Base-by-base conservation (phyloP, 768 basidiomycete species). In the Mycena polygramma region DNA sequence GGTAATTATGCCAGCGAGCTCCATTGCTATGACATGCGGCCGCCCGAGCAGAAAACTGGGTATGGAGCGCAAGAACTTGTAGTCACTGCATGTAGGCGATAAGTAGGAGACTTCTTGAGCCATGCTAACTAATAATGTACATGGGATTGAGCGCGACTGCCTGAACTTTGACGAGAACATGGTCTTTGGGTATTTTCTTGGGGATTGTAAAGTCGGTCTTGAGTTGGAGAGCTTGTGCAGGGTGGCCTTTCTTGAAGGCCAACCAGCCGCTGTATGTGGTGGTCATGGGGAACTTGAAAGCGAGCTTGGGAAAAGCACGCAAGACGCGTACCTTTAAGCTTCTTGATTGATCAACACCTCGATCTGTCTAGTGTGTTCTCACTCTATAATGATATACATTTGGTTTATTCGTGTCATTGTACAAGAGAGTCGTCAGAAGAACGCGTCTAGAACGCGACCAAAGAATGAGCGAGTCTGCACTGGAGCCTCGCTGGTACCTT, bases 131-230 rank as follows among this genome's bases (percentile, higher is more conserved):
- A n/a, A 9, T 55, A 49, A 30, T 35, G 69, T 77, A 92, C 89
- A 90, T 84, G 1, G 92, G 92, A 74, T 95, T 95, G 49, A 94
- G 81, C 0, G 91, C 90, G 0, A 85, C 86, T 13, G 88, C 86
- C 26, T 81, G 79, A 4, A 90, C 82, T 66, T 83, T 83, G 58
- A 91, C 81, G 17, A 90, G 83, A 15, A 91, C 81, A 69, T 88
- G 79, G 5, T 83, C 85, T 20, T 72, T 57, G 15, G 75, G 69
- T 0, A 87, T 80, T 14, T 79, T 77, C 5, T 68, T 67, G 1
- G 74, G 74, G 19, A 73, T 41, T 24, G 55, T 26, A 10, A 73
- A 65, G 39, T 69, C 72, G 3, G 85, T 63, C 46, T 63, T 71
- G 7, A 75, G 65, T 35, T 67, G 48, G 15, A 73, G 49, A 17